A percentile compares a stretch with the other conserved stretches of the same genome.
These are phyloP conservation scores for Coniochaeta hoffmannii DNA, from an alignment of 2,329 filamentous ascomycete genomes.

Conservation along the genomic window DNA sequence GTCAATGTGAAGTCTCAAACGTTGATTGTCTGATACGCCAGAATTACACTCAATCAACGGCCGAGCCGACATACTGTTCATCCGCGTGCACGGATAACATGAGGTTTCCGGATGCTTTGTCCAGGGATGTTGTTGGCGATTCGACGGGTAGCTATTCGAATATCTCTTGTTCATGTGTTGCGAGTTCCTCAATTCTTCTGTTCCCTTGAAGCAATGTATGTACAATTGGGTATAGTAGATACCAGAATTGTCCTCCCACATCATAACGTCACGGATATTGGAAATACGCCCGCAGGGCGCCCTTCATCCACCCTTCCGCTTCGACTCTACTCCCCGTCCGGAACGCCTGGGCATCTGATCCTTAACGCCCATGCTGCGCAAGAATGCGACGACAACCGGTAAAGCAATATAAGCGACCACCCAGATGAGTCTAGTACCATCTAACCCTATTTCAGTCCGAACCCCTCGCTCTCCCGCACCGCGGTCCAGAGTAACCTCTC, in stretches of 20 bases:
- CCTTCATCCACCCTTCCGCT: neutral
- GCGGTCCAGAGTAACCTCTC: conserved; percentile 74
- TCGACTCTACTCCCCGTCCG: neutral
- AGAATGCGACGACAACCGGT: neutral
- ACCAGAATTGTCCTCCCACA: neutral
- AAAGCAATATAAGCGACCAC: neutral
- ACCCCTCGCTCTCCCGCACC: conserved; percentile 85
- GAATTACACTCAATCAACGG: neutral
- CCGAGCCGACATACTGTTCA: neutral
- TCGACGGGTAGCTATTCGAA: no score
- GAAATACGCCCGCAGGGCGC: neutral
- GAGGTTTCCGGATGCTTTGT: no score
- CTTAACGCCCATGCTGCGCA: neutral
- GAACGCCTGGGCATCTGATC: neutral
- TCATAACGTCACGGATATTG: neutral
- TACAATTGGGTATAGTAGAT: neutral
- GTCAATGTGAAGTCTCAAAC: neutral
- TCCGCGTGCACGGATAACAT: no score
- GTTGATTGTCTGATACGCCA: neutral
- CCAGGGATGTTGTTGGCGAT: no score
- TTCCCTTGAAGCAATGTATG: neutral
- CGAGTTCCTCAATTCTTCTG: neutral
- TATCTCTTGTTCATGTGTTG: neutral
- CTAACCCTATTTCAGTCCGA: conserved; percentile 64
- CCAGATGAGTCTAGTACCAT: neutral